Percentiles rank a stretch among this genome's conserved stretches.
Conservation (phyloP, 176 grass and related monocot genomes). For the Triticum urartu region DNA sequence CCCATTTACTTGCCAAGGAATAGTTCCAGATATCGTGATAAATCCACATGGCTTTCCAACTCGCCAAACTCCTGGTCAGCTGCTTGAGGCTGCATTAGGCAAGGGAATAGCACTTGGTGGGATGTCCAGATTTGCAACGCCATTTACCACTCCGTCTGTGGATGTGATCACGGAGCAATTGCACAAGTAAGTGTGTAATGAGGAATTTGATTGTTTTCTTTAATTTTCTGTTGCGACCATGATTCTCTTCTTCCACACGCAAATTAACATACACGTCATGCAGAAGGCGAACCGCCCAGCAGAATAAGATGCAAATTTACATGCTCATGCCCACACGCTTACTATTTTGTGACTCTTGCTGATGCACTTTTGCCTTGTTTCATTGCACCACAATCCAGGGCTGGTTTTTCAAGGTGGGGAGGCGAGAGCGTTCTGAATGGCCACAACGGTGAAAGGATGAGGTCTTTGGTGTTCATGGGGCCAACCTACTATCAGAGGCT, state of each 20-base stretch:
- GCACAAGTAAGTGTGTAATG: conserved; percentile 65
- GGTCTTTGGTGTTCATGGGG: conserved; percentile 79
- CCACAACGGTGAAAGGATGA: conserved; percentile 73
- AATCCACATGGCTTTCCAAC: conserved; percentile 97
- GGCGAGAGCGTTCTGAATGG: conserved; percentile 81
- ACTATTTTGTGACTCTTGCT: neutral
- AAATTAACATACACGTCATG: neutral
- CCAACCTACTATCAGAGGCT: conserved; percentile 90
- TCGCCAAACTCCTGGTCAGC: conserved; percentile 92
- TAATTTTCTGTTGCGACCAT: neutral
- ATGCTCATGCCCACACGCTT: neutral
- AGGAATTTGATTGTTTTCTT: neutral
- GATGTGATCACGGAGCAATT: conserved; percentile 84
- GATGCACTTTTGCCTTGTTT: neutral
- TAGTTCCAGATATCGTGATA: conserved; percentile 94
- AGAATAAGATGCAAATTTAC: neutral
- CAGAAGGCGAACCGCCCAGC: neutral
- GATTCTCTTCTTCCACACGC: neutral
- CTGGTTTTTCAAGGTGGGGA: conserved; percentile 84
- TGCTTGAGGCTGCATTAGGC: conserved; percentile 91
- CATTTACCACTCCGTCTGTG: conserved; percentile 76
- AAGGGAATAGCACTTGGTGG: conserved; percentile 78
- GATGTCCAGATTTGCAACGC: conserved; percentile 72
- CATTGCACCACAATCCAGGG: conserved; percentile 34
- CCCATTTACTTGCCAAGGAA: conserved; percentile 76